These are phyloP conservation scores for Xerocomus potaroensis DNA, from an alignment of 768 basidiomycete species.

Conservation along the genomic window DNA sequence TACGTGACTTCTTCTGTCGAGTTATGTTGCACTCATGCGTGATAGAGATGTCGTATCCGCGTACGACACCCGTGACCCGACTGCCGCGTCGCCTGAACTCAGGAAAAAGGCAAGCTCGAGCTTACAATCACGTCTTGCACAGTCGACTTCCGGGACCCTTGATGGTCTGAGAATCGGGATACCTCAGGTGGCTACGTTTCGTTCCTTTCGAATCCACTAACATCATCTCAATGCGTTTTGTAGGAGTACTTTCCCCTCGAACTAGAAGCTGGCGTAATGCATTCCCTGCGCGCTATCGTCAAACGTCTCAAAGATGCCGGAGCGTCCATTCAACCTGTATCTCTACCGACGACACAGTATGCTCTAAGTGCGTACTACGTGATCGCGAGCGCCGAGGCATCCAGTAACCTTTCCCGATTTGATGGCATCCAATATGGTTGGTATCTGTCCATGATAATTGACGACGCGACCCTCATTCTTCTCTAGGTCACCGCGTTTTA, in stretches of 20 bases:
- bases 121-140: slow-evolving; percentile 14
- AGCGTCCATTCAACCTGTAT: slow-evolving; percentile 66
- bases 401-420: slow-evolving; percentile 86
- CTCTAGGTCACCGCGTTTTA: slow-evolving; percentile 47
- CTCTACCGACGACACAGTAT: slow-evolving; percentile 62
- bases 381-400: slow-evolving; percentile 91
- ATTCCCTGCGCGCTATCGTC: slow-evolving; percentile 45
- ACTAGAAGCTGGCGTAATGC: slow-evolving; percentile 43
- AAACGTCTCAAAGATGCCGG: slow-evolving; percentile 44
- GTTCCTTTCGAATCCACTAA: not conserved
- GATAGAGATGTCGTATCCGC: slow-evolving; percentile 31
- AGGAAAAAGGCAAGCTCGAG: slow-evolving; percentile 34
- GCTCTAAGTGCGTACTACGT: slow-evolving; percentile 95
- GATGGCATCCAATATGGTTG: slow-evolving; percentile 87
- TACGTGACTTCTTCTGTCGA: slow-evolving; percentile 24
- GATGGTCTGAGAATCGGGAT: slow-evolving; percentile 67
- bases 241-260: slow-evolving; percentile 81
- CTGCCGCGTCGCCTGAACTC: slow-evolving; percentile 47
- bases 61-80: slow-evolving; percentile 72
- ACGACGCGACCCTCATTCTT: not conserved
- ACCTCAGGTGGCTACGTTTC: slow-evolving; percentile 50
- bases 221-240: not conserved
- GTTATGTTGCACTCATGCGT: slow-evolving; percentile 4
- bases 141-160: slow-evolving; percentile 22
- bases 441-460: slow-evolving; percentile 13